phyloP scores from a whole-genome alignment of 257 asterid genomes.

The Coffea canephora region DNA sequence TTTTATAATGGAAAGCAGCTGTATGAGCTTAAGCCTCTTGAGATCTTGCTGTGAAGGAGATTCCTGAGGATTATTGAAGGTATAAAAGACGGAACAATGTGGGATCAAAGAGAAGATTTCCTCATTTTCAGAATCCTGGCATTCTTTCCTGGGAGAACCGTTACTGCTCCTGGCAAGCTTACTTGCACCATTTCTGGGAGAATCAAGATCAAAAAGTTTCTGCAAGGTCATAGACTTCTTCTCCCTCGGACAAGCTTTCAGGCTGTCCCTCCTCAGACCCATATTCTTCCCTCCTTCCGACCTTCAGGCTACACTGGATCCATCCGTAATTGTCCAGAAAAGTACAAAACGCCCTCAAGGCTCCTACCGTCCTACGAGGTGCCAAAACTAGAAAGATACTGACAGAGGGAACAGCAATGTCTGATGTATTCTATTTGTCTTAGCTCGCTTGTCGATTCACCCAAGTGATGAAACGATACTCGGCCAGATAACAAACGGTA shows the following conservation, averaged over 20 bases:
- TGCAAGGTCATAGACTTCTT: conserved; percentile 47
- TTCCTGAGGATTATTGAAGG: conserved; percentile 62
- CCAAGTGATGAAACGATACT: conserved; percentile 1
- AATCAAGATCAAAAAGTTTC: conserved; percentile 59
- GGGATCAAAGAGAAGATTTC: conserved; percentile 46
- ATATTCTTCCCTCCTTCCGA: conserved; percentile 14
- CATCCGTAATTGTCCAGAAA: not conserved
- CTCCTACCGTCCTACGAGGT: not conserved
- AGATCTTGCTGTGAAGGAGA: conserved; percentile 54
- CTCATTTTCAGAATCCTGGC: conserved; percentile 29
- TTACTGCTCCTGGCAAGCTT: conserved; percentile 1
- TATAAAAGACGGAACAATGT: conserved; percentile 47
- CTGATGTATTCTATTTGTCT: not conserved
- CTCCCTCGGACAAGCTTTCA: conserved; percentile 30
- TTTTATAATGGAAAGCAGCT: conserved; percentile 44
- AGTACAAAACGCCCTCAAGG: not conserved
- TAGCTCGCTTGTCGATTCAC: not conserved
- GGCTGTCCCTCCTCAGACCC: conserved; percentile 47
- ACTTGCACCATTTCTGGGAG: conserved; percentile 26
- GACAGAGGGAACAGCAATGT: not conserved
- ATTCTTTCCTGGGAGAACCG: conserved; percentile 19
- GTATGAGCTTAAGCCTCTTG: conserved; percentile 58
- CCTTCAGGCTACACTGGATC: not conserved
- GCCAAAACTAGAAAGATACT: conserved; percentile 4
- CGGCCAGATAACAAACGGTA: not conserved